Percentiles rank a stretch among this genome's conserved stretches.
Conservation (phyloP, 768 basidiomycete genomes). For the Tephrocybe sp. region DNA sequence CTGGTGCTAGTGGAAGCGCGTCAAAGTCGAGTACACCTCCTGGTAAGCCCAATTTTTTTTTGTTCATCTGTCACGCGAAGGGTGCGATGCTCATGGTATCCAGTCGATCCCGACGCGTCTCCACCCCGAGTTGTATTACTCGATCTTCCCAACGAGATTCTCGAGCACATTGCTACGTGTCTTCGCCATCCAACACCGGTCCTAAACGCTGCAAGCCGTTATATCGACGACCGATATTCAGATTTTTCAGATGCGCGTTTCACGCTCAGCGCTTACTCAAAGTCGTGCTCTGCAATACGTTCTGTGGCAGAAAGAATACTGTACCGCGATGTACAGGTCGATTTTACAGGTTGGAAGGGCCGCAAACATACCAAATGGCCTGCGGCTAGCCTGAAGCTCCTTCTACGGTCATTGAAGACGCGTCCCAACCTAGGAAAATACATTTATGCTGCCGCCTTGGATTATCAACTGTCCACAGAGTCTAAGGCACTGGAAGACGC, state of each 20-base stretch:
- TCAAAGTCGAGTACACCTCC: not conserved
- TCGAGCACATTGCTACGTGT: slow-evolving; percentile 25
- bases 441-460: slow-evolving; percentile 22
- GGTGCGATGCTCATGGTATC: not conserved
- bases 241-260: slow-evolving; percentile 26
- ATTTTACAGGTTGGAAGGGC: slow-evolving; percentile 30
- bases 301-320: slow-evolving; percentile 23
- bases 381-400: slow-evolving; percentile 24
- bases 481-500: slow-evolving; percentile 20
- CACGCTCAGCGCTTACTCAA: slow-evolving; percentile 22
- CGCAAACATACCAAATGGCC: slow-evolving; percentile 28
- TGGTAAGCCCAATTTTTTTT: slow-evolving; percentile 4
- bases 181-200: slow-evolving; percentile 18
- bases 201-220: slow-evolving; percentile 23
- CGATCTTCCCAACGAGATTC: slow-evolving; percentile 27
- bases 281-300: slow-evolving; percentile 21
- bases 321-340: slow-evolving; percentile 27
- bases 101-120: slow-evolving; percentile 8
- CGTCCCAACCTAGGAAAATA: slow-evolving; percentile 24
- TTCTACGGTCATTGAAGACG: slow-evolving; percentile 23
- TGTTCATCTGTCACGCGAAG: not conserved
- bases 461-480: slow-evolving; percentile 24
- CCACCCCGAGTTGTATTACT: slow-evolving; percentile 21
- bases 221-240: slow-evolving; percentile 25
- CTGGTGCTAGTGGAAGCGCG: not conserved